Evolutionary conservation across 345 rosid species (phyloP).

Genomic region (Populus ilicifolia): DNA sequence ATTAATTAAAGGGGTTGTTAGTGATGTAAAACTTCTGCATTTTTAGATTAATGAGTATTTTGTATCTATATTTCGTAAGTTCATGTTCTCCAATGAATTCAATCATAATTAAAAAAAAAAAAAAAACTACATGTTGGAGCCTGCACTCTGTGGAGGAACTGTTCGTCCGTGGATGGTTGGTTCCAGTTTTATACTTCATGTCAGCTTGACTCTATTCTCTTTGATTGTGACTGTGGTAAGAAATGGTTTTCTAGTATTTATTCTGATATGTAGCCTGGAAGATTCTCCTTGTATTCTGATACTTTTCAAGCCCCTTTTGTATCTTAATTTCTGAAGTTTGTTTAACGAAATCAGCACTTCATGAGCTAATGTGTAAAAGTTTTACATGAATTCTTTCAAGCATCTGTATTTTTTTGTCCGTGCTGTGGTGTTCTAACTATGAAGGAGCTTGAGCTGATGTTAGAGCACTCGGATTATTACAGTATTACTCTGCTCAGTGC

Average conservation of each 20-base stretch:
- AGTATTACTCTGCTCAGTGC: background rate
- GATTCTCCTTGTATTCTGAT: background rate
- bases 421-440: too few species aligned
- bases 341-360: background rate
- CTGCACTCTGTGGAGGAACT: background rate
- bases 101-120: too few species aligned
- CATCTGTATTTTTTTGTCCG: too few species aligned
- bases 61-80: conserved; percentile 61
- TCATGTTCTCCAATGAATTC: background rate
- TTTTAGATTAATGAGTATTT: background rate
- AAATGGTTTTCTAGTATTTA: background rate
- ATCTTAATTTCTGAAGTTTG: background rate
- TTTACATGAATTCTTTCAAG: background rate
- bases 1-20: background rate
- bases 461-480: background rate
- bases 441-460: too few species aligned
- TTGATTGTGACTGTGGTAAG: background rate
- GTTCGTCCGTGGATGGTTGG: background rate
- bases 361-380: background rate
- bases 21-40: background rate
- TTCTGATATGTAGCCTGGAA: background rate
- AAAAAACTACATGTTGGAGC: background rate
- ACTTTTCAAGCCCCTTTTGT: background rate
- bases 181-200: background rate
- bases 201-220: background rate